These are phyloP conservation scores for Teratosphaeria pseudoeucalypti DNA, from an alignment of 2,329 filamentous ascomycete species.

Conservation along the genomic window DNA sequence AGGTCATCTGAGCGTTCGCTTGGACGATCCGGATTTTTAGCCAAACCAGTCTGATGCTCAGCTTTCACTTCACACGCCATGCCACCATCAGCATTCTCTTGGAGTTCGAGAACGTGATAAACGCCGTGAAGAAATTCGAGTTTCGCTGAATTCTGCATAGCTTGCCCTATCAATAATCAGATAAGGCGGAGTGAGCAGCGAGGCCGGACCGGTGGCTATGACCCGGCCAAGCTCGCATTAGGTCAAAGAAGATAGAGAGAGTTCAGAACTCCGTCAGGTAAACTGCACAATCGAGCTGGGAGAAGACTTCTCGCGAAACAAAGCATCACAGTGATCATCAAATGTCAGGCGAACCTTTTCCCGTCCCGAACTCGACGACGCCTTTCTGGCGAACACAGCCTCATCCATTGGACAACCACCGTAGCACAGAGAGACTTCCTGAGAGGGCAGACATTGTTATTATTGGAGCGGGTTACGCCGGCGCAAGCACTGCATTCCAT, in stretches of 20 bases:
- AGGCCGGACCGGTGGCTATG: neutral
- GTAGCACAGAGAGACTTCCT: slow-evolving; percentile 53
- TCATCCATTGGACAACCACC: slow-evolving; percentile 41
- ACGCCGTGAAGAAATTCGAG: neutral
- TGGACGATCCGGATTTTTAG: neutral
- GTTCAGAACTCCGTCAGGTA: neutral
- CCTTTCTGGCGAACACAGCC: slow-evolving; percentile 33
- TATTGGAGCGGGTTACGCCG: slow-evolving; percentile 63
- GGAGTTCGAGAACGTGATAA: no score
- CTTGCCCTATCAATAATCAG: neutral
- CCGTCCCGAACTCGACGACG: slow-evolving; percentile 1
- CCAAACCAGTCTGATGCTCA: no score
- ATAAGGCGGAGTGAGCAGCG: neutral
- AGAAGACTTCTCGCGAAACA: neutral
- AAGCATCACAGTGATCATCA: neutral
- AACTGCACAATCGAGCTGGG: neutral
- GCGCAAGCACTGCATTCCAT: slow-evolving; percentile 27
- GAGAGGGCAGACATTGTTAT: slow-evolving; percentile 54
- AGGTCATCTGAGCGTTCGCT: neutral
- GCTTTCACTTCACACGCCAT: no score
- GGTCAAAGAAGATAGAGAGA: neutral
- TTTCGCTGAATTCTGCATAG: neutral
- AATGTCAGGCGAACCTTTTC: neutral
- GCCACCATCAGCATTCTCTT: no score
- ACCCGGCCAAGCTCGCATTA: neutral